A percentile compares a stretch with the other conserved stretches of the same genome.
These are phyloP conservation scores for Mycena metata DNA, from an alignment of 768 basidiomycete species.

Conservation along the genomic window DNA sequence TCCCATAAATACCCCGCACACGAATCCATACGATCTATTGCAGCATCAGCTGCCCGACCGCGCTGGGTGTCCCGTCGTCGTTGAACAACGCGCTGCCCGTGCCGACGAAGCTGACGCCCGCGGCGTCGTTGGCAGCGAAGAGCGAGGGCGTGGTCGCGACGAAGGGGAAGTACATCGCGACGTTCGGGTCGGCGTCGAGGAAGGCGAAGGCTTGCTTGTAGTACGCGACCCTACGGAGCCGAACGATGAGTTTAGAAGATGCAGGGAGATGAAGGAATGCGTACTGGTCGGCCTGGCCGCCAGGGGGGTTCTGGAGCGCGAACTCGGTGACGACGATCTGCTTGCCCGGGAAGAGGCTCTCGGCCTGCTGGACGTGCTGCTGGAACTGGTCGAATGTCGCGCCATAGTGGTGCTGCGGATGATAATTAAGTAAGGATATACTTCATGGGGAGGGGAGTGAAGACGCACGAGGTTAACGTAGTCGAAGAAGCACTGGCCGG, in stretches of 20 bases:
- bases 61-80: constrained; percentile 39
- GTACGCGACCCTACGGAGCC: constrained; percentile 44
- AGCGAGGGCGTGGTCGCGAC: constrained; percentile 49
- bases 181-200: constrained; percentile 49
- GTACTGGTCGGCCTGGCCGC: constrained; percentile 48
- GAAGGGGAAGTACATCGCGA: constrained; percentile 54
- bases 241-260: background rate
- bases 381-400: constrained; percentile 46
- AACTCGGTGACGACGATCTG: constrained; percentile 50
- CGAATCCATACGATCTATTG: constrained; percentile 9
- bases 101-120: constrained; percentile 37
- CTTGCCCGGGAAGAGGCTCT: constrained; percentile 27
- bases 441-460: too few relatives aligned
- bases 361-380: constrained; percentile 21
- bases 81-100: constrained; percentile 51
- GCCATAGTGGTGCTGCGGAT: constrained; percentile 38
- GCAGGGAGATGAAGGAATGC: constrained; percentile 15
- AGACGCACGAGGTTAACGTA: constrained; percentile 50
- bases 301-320: constrained; percentile 47
- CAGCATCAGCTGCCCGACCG: constrained; percentile 24
- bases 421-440: background rate
- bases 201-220: constrained; percentile 51
- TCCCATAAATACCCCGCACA: background rate
- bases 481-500: constrained; percentile 51
- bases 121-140: constrained; percentile 38